Base-by-base conservation (phyloP, 805 yeast genomes). In the Nakazawaea pomicola region DNA sequence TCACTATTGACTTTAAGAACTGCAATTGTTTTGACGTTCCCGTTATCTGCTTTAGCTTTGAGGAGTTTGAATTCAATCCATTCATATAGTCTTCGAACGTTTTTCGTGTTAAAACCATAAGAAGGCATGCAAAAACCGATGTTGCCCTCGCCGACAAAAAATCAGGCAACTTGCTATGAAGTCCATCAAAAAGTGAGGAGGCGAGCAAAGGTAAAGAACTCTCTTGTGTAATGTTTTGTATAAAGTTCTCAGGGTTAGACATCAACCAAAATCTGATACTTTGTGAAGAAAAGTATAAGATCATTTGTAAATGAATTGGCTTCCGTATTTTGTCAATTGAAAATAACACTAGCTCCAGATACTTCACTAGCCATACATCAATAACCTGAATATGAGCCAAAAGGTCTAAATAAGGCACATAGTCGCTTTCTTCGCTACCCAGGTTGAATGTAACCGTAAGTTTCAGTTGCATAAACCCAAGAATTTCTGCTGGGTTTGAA, bases 261-360 rank as follows among this genome's bases (percentile, higher is more conserved):
- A 68, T 51, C 2, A 73, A 61, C 83, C 84, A 79, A 30, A 62
- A 57, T 44, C 62, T 58, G 6, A 76, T 47, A 3, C 75, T 56
- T 36, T 68, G 67, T n/a, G 75, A 53, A 33, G 76, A 62, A 45
- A 66, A 76, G 31, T 65, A 58, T 33, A 74, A 57, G 7, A 75
- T 46, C 16, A 74, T 41, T 46, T 67, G 68, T 40, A 69, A 70
- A 45, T 74, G 77, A 1, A 73, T 57, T 3, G 69, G 64, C 47
- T 68, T 68, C 44, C 63, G 66, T 14, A 70, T 55, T 3, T 62
- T 44, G 11, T 58, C 57, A 1, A 69, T 46, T 12, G 72, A 44
- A 11, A 56, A 56, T 44, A 65, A 58, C 11, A 74, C 42, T 34
- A 72, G 56, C 21, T 62, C 64, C 36, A 76, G 49, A 44, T 69